Evolutionary conservation across 2,329 filamentous ascomycete species (phyloP).

Genomic region (Magnaporthiopsis incrustans): DNA sequence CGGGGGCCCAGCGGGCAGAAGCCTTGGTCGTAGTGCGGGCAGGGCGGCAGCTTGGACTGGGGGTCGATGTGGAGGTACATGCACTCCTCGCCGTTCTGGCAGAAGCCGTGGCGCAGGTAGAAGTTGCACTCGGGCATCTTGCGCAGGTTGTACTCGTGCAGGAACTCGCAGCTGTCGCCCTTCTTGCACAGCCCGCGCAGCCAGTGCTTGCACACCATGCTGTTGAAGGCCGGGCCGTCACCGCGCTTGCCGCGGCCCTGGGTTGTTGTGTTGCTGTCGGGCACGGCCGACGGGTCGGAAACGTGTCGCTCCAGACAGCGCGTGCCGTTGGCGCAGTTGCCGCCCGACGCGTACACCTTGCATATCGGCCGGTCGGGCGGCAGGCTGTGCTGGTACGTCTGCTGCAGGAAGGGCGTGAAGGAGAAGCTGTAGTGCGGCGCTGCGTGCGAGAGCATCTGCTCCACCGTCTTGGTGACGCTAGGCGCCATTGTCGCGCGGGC

Average conservation of each 20-base stretch:
- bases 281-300: constrained; percentile 17
- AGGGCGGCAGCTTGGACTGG: constrained; percentile 68
- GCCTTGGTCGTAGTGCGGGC: constrained; percentile 86
- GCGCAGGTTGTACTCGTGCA: constrained; percentile 96
- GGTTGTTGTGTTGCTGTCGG: not conserved
- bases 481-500: not conserved
- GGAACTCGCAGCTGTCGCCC: constrained; percentile 90
- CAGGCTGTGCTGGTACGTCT: constrained; percentile 78
- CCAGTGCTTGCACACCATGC: constrained; percentile 97
- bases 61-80: constrained; percentile 87
- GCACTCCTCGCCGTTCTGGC: constrained; percentile 94
- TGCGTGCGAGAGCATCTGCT: constrained; percentile 48
- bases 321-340: constrained; percentile 78
- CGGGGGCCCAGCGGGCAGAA: constrained; percentile 87
- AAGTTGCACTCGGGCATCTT: constrained; percentile 99
- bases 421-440: constrained; percentile 60
- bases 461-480: constrained; percentile 19
- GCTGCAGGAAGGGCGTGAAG: constrained; percentile 78
- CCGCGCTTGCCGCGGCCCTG: constrained; percentile 18
- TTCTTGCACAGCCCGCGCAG: constrained; percentile 96
- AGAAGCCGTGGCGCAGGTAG: constrained; percentile 88
- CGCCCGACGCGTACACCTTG: constrained; percentile 68
- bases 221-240: constrained; percentile 53
- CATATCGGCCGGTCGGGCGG: constrained; percentile 73
- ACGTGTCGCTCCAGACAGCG: constrained; percentile 79